Percentiles rank a stretch among this genome's conserved stretches.
phyloP scores from a whole-genome alignment of 306 rosid species.

The Cucurbita argyrosperma region DNA sequence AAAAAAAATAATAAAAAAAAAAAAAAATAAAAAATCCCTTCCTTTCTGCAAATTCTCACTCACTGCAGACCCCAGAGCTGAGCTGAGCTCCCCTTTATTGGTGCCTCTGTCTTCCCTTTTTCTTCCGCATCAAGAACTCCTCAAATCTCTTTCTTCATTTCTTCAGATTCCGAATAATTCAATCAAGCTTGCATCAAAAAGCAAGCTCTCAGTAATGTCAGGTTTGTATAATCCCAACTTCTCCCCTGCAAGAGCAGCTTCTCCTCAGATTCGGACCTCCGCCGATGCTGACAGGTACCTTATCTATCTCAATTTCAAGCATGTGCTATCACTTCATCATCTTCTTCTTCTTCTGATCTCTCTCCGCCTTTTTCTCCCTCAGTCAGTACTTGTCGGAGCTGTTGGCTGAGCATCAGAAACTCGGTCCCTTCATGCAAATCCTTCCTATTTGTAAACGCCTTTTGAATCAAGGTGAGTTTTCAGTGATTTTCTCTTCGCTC shows the following conservation, averaged over 20 bases:
- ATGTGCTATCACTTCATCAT: background rate
- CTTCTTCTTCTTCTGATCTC: constrained; percentile 3
- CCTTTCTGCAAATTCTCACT: background rate
- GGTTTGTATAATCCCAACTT: constrained; percentile 93
- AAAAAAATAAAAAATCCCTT: background rate
- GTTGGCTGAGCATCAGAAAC: constrained; percentile 85
- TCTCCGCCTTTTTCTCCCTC: background rate
- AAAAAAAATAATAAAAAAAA: background rate
- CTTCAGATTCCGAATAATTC: constrained; percentile 30
- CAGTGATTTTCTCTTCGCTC: background rate
- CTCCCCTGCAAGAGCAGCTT: constrained; percentile 94
- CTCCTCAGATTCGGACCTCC: constrained; percentile 81
- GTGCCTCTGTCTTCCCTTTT: constrained; percentile 39
- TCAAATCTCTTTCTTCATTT: constrained; percentile 37
- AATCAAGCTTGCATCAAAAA: background rate
- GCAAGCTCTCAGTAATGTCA: constrained; percentile 41
- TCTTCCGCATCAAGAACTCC: constrained; percentile 44
- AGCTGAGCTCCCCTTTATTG: constrained; percentile 5
- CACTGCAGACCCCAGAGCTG: background rate
- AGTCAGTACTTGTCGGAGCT: constrained; percentile 87
- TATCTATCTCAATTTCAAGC: background rate
- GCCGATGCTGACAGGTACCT: constrained; percentile 68
- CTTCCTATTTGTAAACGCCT: constrained; percentile 82
- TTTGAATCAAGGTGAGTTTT: constrained; percentile 62
- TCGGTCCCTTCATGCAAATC: constrained; percentile 82